Base-by-base conservation (phyloP, 2,329 filamentous ascomycete species). In the Aspergillus spinulosporus region DNA sequence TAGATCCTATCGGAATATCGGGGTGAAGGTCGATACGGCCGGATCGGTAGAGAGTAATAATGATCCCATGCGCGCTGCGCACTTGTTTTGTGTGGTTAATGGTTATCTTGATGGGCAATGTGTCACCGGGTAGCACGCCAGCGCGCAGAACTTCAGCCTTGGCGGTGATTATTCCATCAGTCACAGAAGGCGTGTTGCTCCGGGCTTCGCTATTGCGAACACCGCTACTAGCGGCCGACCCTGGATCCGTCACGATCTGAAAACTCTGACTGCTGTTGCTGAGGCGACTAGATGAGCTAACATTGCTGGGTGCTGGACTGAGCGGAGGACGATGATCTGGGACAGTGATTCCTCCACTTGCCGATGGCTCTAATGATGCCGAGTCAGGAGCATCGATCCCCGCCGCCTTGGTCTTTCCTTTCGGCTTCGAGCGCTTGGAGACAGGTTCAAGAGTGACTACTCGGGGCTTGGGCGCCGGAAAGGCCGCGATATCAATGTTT, bases 61-160 rank as follows among this genome's bases (percentile, higher is more conserved):
- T 94, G 47, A 97, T 88, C 5, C 94, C 93, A 64, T 93, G 89
- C 75, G 96, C 82, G 70, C 92, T 97, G 76, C 93, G 91, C 67
- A 97, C 85, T 56, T 87, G 84, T 72, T 95, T 96, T 58, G 88
- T 93, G 70, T 97, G 94, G 61, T 91, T 88, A 58, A 99, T 87
- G 0, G 83, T 86, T 51, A 97, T 87, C 65, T 85, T 88, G 52
- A 97, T 82, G 0, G 90, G 86, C 43, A 97, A 80, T 26, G 84
- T 84, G 65, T 97, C 94, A 12, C 94, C 94, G 0, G 92, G 87
- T 11, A 97, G 78, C 68, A 88, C 95, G 14, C 92, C 94, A 9
- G 89, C 88, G 68, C 88, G 90, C 32, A 89, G 78, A 21, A 96
- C 78, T 70, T 96, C 90, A 52, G 96, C 86, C 0, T 87, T 93